Evolutionary conservation across 768 basidiomycete species (phyloP), one percentile per base, ranked within the genome.

Genomic region (Leccinum broughii): DNA sequence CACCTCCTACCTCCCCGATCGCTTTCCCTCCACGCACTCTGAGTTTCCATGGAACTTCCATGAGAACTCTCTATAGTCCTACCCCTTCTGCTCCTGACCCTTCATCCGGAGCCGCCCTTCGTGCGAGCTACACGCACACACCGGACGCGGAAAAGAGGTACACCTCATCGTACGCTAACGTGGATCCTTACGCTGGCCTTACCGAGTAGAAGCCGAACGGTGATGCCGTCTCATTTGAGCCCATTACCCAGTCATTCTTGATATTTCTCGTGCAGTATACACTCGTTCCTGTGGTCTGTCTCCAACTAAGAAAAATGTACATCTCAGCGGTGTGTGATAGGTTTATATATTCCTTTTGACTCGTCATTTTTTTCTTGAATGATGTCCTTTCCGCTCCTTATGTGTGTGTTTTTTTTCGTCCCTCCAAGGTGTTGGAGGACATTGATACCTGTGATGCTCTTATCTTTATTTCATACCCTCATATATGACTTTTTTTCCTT

Each of bases 1-100:
- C 75, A 26, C 75, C 74, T 61, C 73, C 75, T 51, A 65, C 69
- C 34, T 68, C 73, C 3, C 63, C 74, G 14, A 66, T 76, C 14
- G 61, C 73, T 20, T 76, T 73, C 56, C 73, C 73, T 11, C 48
- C 63, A 2, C 75, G 68, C 24, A 54, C 64, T 26, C 64, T 66
- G 41, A 71, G 64, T 54, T 68, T 64, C 54, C 57, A 65, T 37
- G 60, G 73, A 6, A 58, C 65, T 34, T 64, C 62, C 17, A 75
- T 71, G 71, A 70, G 75, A 49, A 66, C 64, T 3, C 68, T 74
- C 35, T 74, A 74, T 50, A 58, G 66, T 14, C 65, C 74, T 26
- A 64, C 60, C 24, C 26, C 60, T 15, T 54, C 66, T n/a, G 14
- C 61, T 6, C 57, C 54, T 2, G 69, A 69, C 14, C 30, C 56